Evolutionary conservation across 2,329 filamentous ascomycete species (phyloP), one percentile per base, ranked within the genome.

Genomic region (Colletotrichum truncatum): DNA sequence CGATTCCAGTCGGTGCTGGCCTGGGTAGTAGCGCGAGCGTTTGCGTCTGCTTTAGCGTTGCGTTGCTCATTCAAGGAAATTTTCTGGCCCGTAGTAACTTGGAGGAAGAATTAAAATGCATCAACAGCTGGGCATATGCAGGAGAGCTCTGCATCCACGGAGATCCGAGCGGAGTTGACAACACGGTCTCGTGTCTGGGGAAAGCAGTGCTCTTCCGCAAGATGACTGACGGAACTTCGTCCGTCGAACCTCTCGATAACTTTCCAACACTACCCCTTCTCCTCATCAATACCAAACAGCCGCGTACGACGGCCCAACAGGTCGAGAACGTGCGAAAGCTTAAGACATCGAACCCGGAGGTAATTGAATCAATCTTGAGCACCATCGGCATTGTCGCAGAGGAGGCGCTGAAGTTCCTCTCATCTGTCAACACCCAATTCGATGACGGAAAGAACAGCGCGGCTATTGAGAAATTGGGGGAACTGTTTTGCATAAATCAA

Each of bases 11-110:
- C 14, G 67, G 62, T 18, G 61, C 67, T 4, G 67, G 67, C 16
- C 41, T 69, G 16, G 67, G 67, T 6, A 64, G 63, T 43, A 69
- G 67, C 38, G 67, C 67, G 7, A 67, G 63, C 36, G 52, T 67
- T 32, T 67, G 63, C 26, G 67, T 69, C 38, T 68, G 67, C 32
- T 30, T 68, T n/a, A 67, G 62, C 49, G 45, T 58, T 12, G 67
- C 67, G 26, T 26, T 68, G n/a, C 64, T 69, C 11, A 25, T 67
- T 39, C 67, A 68, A 23, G 64, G 18, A 39, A 51, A 52, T 28
- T 25, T 63, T 28, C 56, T 66, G 14, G 43, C 56, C 12, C 9
- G 16, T 18, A 3, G 14, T 18, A 18, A 43, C 14, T 6, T 23
- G 14, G 39, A 43, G 11, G 7, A 43, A 43, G 14, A 43, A 8